Percentiles rank a stretch among this genome's conserved stretches.
Conservation (phyloP, 1,139 yeast genomes). For the Scheffersomyces illinoinensis region DNA sequence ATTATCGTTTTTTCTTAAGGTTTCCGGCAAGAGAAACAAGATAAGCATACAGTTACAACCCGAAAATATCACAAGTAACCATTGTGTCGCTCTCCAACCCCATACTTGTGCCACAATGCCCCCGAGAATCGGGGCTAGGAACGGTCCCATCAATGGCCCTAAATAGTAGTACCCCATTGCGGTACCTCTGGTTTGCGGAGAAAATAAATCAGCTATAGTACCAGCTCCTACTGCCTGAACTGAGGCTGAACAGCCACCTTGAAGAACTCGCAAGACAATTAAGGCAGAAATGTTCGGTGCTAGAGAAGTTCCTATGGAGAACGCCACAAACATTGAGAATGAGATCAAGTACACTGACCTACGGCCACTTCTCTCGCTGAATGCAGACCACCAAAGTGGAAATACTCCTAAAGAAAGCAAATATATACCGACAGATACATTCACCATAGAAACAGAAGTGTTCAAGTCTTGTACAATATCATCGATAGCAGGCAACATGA, state of each 20-base stretch:
- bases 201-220: conserved; percentile 73
- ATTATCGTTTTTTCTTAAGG: conserved; percentile 58
- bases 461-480: conserved; percentile 55
- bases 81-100: conserved; percentile 91
- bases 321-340: conserved; percentile 61
- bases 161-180: conserved; percentile 82
- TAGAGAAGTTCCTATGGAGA: conserved; percentile 72
- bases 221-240: conserved; percentile 94
- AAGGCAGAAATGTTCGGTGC: conserved; percentile 62
- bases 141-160: conserved; percentile 82
- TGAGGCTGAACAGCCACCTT: conserved; percentile 83
- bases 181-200: conserved; percentile 67
- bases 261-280: conserved; percentile 66
- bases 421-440: conserved; percentile 79
- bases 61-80: conserved; percentile 74
- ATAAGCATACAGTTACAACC: conserved; percentile 54
- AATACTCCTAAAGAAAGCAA: conserved; percentile 72
- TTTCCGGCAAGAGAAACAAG: conserved; percentile 70
- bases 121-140: conserved; percentile 78
- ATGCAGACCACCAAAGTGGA: conserved; percentile 88
- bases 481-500: conserved; percentile 75
- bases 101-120: conserved; percentile 71
- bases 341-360: conserved; percentile 71
- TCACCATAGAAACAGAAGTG: conserved; percentile 62
- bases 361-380: conserved; percentile 75